Evolutionary conservation across 768 basidiomycete species (phyloP).

Genomic region (Pilatotrama ljubarskyi): DNA sequence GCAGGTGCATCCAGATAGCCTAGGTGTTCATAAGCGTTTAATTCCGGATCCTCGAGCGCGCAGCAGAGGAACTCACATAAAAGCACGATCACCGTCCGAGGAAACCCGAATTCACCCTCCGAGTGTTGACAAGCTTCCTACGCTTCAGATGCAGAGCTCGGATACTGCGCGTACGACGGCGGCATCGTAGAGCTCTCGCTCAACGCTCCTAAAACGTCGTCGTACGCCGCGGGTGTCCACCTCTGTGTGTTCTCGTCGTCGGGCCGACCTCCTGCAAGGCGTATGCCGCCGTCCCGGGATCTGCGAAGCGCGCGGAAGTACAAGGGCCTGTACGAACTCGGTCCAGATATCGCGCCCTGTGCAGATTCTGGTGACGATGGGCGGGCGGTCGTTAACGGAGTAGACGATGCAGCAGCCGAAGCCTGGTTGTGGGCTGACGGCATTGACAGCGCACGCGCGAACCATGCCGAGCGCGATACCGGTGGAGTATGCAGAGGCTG

Average conservation of each 20-base stretch:
- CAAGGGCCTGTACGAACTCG: not conserved
- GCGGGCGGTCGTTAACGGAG: not conserved
- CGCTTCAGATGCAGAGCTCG: not conserved
- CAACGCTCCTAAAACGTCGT: not conserved
- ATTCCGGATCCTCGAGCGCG: not conserved
- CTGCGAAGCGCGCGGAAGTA: slow-evolving; percentile 1
- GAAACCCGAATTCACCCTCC: not conserved
- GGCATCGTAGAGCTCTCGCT: slow-evolving; percentile 11
- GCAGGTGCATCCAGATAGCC: not conserved
- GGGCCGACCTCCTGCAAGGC: slow-evolving; percentile 9
- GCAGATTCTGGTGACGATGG: not conserved
- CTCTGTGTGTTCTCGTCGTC: not conserved
- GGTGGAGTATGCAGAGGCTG: not conserved
- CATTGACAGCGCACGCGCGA: not conserved
- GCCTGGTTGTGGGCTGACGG: not conserved
- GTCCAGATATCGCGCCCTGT: not conserved
- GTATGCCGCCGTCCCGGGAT: slow-evolving; percentile 11
- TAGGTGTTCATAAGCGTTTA: not conserved
- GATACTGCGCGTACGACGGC: slow-evolving; percentile 6
- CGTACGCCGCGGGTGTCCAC: slow-evolving; percentile 7
- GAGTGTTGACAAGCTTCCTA: not conserved
- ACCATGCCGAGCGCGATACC: not conserved
- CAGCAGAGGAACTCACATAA: not conserved
- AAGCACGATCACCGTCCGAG: not conserved
- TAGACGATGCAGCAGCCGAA: not conserved